Percentiles rank a stretch among this genome's conserved stretches.
phyloP scores from a whole-genome alignment of 2,329 filamentous ascomycete species.

The Pezicula radicicola region DNA sequence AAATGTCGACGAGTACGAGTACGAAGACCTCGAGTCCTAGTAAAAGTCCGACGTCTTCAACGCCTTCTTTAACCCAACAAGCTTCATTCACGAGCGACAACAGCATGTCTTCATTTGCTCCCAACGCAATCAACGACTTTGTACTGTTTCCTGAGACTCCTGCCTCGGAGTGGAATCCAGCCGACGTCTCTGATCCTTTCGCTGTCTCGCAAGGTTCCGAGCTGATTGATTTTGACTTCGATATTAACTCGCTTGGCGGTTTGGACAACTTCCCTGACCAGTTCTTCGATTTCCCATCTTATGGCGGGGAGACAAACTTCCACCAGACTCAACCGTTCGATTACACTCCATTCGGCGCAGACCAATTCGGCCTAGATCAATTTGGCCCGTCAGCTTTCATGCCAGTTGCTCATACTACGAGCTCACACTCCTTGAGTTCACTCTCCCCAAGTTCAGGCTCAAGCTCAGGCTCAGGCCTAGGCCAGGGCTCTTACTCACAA shows the following conservation, averaged over 20 bases:
- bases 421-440: conserved; percentile 1
- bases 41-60: conserved; percentile 6
- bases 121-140: conserved; percentile 24
- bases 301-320: conserved; percentile 4
- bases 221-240: conserved; percentile 21
- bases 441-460: too few relatives aligned
- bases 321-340: conserved; percentile 1
- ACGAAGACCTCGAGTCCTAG: neutral
- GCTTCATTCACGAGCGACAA: conserved; percentile 12
- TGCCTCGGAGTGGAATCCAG: conserved; percentile 16
- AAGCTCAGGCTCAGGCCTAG: too few relatives aligned
- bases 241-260: conserved; percentile 14
- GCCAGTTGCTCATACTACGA: conserved; percentile 3
- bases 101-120: conserved; percentile 13
- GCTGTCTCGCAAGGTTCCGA: conserved; percentile 15
- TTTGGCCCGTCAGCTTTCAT: neutral
- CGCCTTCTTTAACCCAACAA: conserved; percentile 8
- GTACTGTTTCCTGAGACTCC: conserved; percentile 23
- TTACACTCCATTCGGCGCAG: conserved; percentile 1
- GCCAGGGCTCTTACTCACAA: too few relatives aligned
- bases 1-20: neutral
- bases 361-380: conserved; percentile 10
- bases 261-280: conserved; percentile 6
- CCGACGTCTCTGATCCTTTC: conserved; percentile 12
- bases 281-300: conserved; percentile 14